Base-by-base conservation (phyloP, 441 rosid genomes). In the Hura crepitans region DNA sequence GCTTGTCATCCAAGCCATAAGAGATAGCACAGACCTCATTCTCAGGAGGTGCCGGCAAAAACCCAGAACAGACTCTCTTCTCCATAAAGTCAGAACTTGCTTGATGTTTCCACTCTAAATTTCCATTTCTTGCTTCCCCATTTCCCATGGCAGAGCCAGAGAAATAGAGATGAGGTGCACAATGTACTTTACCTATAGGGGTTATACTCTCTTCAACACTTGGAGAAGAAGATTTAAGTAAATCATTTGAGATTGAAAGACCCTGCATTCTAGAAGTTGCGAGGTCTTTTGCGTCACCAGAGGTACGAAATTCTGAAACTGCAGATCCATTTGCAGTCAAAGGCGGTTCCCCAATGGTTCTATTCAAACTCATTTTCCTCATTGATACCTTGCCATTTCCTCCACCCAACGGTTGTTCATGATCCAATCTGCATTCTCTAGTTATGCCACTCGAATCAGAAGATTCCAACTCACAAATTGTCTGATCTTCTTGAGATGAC, bases 211-310 rank as follows among this genome's bases (percentile, higher is more conserved):
- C 85, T 70, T 62, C 74, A 68, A 43, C 71, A 68, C 62, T 10
- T 18, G 53, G 63, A 68, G 75, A 22, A 47, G 71, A 74, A 67
- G 80, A 63, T 75, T 77, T 84, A 53, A 67, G 60, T 14, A 75
- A 60, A 66, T 74, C 74, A 61, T 75, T 71, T 54, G 85, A 76
- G 61, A 79, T 79, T 42, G 56, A 74, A 68, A 76, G 85, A 79
- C 75, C 77, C 56, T 69, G 84, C 74, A 73, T 73, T 72, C 76
- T 82, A 73, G 85, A 58, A 65, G 85, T 78, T 72, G 96, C 88
- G 61, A 86, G 85, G 70, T 87, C 95, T 72, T 75, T 70, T 57
- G 91, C 90, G 65, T 88, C 90, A 43, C 86, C 93, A 62, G 70
- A 65, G 59, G 80, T 77, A 59, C 80, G 89, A 39, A 69, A 77